phyloP scores from a whole-genome alignment of 2,329 filamentous ascomycete genomes.

The Diplodia corticola region DNA sequence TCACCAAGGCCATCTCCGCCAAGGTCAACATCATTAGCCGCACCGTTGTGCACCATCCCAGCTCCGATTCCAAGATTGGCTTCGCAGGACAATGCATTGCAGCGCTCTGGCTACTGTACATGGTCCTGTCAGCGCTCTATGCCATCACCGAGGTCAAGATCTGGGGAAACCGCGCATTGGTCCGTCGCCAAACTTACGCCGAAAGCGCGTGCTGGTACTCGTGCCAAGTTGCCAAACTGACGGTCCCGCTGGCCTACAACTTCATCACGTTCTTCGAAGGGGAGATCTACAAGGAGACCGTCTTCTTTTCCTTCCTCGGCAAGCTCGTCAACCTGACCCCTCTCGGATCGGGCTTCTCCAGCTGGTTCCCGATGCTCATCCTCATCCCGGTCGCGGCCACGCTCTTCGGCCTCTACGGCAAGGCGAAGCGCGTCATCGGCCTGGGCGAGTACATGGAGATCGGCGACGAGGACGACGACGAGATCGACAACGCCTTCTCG shows the following conservation, averaged over 20 bases:
- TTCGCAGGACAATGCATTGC: slow-evolving; percentile 85
- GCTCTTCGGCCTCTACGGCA: slow-evolving; percentile 85
- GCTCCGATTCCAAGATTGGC: slow-evolving; percentile 71
- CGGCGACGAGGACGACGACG: slow-evolving; percentile 55
- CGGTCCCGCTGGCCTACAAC: slow-evolving; percentile 91
- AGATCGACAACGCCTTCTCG: slow-evolving; percentile 63
- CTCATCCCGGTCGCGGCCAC: slow-evolving; percentile 83
- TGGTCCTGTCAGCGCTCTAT: slow-evolving; percentile 85
- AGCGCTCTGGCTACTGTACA: slow-evolving; percentile 89
- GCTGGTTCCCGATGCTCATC: slow-evolving; percentile 85
- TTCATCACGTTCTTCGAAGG: slow-evolving; percentile 86
- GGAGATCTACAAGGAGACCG: slow-evolving; percentile 71
- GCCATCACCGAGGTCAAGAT: slow-evolving; percentile 92
- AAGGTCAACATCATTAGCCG: slow-evolving; percentile 70
- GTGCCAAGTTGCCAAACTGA: slow-evolving; percentile 86
- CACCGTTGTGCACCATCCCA: slow-evolving; percentile 73
- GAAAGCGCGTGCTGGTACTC: slow-evolving; percentile 97
- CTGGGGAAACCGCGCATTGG: slow-evolving; percentile 93
- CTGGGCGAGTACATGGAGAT: slow-evolving; percentile 73
- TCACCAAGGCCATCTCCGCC: slow-evolving; percentile 79
- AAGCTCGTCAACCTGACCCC: slow-evolving; percentile 78
- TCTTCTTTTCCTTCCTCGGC: slow-evolving; percentile 87
- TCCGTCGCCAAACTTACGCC: slow-evolving; percentile 85
- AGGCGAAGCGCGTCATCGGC: slow-evolving; percentile 73
- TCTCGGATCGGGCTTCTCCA: slow-evolving; percentile 80